Evolutionary conservation across 1,284 basidiomycete species (phyloP).

Genomic region (Fomitiporia mediterranea): DNA sequence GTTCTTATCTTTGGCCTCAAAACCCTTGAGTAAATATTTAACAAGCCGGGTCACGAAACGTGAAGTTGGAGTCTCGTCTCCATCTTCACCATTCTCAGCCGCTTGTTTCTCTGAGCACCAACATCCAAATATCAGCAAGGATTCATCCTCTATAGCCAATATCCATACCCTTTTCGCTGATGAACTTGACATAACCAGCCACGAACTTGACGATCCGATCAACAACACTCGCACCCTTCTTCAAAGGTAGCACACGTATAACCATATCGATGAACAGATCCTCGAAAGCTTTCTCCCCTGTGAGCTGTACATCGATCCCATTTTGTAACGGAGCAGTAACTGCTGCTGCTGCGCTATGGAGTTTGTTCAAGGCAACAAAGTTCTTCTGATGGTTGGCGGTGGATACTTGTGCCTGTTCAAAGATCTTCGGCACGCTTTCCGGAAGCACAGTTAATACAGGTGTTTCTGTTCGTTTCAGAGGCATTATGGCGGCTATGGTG

Average conservation of each 20-base stretch:
- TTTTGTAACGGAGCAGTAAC: conserved; percentile 51
- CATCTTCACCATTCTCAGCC: conserved; percentile 24
- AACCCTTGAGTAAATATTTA: conserved; percentile 78
- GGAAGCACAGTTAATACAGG: conserved; percentile 23
- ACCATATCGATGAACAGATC: conserved; percentile 70
- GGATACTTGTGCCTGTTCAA: conserved; percentile 81
- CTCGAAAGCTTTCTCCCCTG: conserved; percentile 82
- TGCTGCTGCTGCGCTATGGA: conserved; percentile 64
- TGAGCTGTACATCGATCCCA: conserved; percentile 51
- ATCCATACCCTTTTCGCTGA: conserved; percentile 67
- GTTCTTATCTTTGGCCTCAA: conserved; percentile 86
- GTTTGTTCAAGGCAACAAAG: conserved; percentile 78
- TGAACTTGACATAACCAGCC: conserved; percentile 75
- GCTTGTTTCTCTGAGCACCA: background rate
- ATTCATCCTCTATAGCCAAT: background rate
- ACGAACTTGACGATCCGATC: conserved; percentile 86
- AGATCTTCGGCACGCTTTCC: conserved; percentile 49
- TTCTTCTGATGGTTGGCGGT: conserved; percentile 92
- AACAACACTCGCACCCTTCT: conserved; percentile 79
- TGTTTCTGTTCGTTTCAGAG: conserved; percentile 10
- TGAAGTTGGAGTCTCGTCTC: conserved; percentile 66
- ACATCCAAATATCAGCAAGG: background rate
- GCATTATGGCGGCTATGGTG: conserved; percentile 12
- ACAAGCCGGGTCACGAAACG: conserved; percentile 75
- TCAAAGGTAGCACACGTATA: conserved; percentile 68